Evolutionary conservation across 805 yeast genomes (phyloP), one percentile per base, ranked within the genome.

Genomic region (Priceomyces fermenticarens): DNA sequence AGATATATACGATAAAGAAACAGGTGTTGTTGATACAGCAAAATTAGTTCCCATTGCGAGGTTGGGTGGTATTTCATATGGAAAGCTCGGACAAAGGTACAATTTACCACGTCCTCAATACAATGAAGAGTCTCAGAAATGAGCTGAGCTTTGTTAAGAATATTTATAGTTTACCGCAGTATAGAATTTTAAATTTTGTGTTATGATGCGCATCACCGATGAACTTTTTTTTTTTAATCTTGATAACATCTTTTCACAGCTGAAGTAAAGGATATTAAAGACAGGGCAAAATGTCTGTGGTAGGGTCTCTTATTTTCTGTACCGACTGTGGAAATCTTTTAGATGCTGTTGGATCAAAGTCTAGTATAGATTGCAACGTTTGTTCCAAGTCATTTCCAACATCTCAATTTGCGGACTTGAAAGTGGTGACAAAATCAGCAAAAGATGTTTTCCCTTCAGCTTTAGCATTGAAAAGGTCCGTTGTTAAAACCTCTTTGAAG

Each of bases 271-370:
- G 11, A 4, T n/a, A 12, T 14, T 31, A 8, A 14, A 12, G 4
- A 3, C 17, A 17, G 26, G n/a, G 16, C 31, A 29, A 27, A 27
- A 91, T 93, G 99, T 88, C 97, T 43, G 95, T 81, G 12, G 96
- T 93, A 32, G 99, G 99, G 11, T 86, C 96, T 36, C 78, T 93
- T 55, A 91, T 93, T 44, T 93, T 93, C 65, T 93, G 99, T 63
- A 75, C 83, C 9, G 87, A 82, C 51, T 93, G 99, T 65, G 99
- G 99, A 53, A 88, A 85, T 55, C 72, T 93, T 41, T 71, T 93
- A 44, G 96, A 88, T 59, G 74, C 88, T 8, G 78, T 78, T 25
- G 56, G 61, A 25, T 66, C 80, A 27, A 65, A 72, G 38, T 53
- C 73, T 15, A 58, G 68, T 30, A 63, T 87, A 43, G 73, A 72